Evolutionary conservation across 129 eudicot genomes (phyloP).

Genomic region (Flaveria ramosissima): DNA sequence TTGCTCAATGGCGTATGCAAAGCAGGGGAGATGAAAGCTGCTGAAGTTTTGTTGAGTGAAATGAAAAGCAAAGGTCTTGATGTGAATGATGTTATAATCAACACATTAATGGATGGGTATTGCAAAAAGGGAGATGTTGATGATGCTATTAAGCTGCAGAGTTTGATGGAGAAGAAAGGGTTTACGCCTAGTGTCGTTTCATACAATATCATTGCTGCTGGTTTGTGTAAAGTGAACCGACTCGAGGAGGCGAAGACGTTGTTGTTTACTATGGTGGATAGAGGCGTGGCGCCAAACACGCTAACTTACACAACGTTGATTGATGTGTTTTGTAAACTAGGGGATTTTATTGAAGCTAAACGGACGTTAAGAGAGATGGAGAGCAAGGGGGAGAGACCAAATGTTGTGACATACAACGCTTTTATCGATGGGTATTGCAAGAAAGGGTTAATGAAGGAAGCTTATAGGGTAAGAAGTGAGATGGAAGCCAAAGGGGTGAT

Average conservation of each 20-base stretch:
- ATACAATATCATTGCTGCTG: conserved; percentile 57
- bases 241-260: conserved; percentile 66
- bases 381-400: conserved; percentile 56
- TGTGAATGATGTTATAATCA: conserved; percentile 55
- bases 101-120: conserved; percentile 76
- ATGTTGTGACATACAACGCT: conserved; percentile 62
- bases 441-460: conserved; percentile 66
- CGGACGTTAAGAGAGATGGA: conserved; percentile 60
- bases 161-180: conserved; percentile 71
- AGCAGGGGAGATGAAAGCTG: conserved; percentile 74
- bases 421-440: conserved; percentile 77
- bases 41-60: conserved; percentile 56
- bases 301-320: conserved; percentile 61
- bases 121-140: conserved; percentile 69
- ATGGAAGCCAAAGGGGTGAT: conserved; percentile 64
- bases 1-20: conserved; percentile 70
- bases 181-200: conserved; percentile 53
- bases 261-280: conserved; percentile 65
- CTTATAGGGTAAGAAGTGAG: conserved; percentile 47
- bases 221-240: conserved; percentile 54
- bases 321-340: conserved; percentile 69
- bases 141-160: conserved; percentile 58
- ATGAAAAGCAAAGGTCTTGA: conserved; percentile 76
- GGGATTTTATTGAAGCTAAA: conserved; percentile 62
- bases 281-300: conserved; percentile 50